phyloP scores from a whole-genome alignment of 192 early-diverging fungal species.

The Obelidium mucronatum region DNA sequence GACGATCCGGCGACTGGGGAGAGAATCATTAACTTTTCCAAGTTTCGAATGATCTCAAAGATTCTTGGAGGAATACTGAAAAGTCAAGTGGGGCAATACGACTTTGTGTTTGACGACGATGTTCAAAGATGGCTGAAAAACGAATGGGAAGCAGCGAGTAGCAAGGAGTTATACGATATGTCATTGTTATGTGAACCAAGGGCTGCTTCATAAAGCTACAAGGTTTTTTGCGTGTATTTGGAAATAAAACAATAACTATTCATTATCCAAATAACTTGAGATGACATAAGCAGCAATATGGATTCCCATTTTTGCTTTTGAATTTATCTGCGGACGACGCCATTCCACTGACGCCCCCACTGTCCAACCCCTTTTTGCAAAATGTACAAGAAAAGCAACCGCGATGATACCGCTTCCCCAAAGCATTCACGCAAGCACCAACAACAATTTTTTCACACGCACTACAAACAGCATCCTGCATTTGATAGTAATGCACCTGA shows the following conservation, averaged over 20 bases:
- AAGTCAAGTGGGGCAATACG: conserved; percentile 42
- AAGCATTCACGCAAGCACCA: conserved; percentile 43
- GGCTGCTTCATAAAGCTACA: background rate
- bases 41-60: conserved; percentile 51
- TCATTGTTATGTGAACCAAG: conserved; percentile 41
- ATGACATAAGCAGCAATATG: conserved; percentile 33
- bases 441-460: too few relatives aligned
- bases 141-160: conserved; percentile 48
- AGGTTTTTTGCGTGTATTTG: too few relatives aligned
- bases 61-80: conserved; percentile 37
- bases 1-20: conserved; percentile 10
- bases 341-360: background rate
- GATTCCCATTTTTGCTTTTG: conserved; percentile 32
- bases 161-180: conserved; percentile 50
- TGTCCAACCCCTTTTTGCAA: conserved; percentile 44
- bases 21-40: conserved; percentile 52
- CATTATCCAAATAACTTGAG: conserved; percentile 33
- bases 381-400: conserved; percentile 44
- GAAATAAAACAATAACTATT: too few relatives aligned
- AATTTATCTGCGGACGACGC: conserved; percentile 8
- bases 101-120: conserved; percentile 37
- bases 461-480: conserved; percentile 42
- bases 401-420: conserved; percentile 46
- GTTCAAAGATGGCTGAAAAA: conserved; percentile 40
- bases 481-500: conserved; percentile 46